Base-by-base conservation (phyloP, 192 early-diverging fungal species). In the Spizellomyces punctatus region DNA sequence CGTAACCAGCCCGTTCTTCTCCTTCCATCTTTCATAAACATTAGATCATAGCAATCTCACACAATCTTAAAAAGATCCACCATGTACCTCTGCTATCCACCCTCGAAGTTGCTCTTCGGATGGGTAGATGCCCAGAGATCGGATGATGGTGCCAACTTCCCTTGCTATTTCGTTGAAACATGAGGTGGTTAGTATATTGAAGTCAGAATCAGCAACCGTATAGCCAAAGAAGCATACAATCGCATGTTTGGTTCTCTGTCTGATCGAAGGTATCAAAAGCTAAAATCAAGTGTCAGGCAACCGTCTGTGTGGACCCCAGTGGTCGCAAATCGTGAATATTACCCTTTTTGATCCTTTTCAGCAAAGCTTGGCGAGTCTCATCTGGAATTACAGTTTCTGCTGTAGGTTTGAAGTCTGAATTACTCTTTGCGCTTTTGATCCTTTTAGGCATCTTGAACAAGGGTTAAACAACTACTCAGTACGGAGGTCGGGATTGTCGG, bases 181-280 rank as follows among this genome's bases (percentile, higher is more conserved):
- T 36, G 27, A 36, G 3, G 27, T 36, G 0, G 27, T 36, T 36
- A 36, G 27, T 36, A 3, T 2, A 36, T 36, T 36, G 27, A 36
- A 36, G 27, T 36, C 3, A 36, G 27, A 36, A 36, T 0, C 27
- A 36, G 27, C 27, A 36, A 36, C 0, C 27, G 0, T 36, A 36
- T 36, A 3, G 27, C 27, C 27, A 36, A 36, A 36, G 3, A 36
- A 36, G 12, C 47, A 58, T 60, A 73, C 72, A 46, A 64, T 84
- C 83, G 58, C 77, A 79, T 5, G 80, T 82, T 10, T 69, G 62
- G 68, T 84, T 84, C 50, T 74, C 73, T 10, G 77, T 75, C 60
- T 84, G 83, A 63, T 84, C 83, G 64, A 84, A 84, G 5, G 67
- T 66, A 10, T 78, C 76, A 64, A 84, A 84, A n/a, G 83, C 83